Conservation (phyloP, 768 basidiomycete genomes). For the Russula emetica region DNA sequence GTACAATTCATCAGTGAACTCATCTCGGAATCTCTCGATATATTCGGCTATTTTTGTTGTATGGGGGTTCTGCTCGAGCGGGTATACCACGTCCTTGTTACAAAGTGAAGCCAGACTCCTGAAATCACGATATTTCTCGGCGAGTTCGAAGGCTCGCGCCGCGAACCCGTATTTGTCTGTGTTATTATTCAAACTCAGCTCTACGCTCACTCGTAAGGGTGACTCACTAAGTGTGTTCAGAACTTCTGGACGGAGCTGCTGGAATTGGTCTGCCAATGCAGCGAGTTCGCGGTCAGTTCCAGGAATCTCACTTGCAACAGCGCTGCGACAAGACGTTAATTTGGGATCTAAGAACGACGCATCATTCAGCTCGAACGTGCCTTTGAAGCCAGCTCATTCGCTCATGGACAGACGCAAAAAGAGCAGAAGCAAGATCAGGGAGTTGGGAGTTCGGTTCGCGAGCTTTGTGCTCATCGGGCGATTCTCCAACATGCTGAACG, state of each 20-base stretch:
- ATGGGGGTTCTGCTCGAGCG: slow-evolving; percentile 61
- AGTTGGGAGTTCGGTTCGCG: slow-evolving; percentile 50
- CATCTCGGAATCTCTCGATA: slow-evolving; percentile 72
- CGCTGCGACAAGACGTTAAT: slow-evolving; percentile 34
- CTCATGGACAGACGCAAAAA: slow-evolving; percentile 67
- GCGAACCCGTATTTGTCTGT: slow-evolving; percentile 65
- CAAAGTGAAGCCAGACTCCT: slow-evolving; percentile 80
- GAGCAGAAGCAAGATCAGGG: slow-evolving; percentile 56
- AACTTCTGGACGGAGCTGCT: slow-evolving; percentile 66
- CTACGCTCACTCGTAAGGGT: neutral
- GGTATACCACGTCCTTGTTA: slow-evolving; percentile 60
- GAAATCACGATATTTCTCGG: slow-evolving; percentile 86
- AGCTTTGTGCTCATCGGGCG: slow-evolving; percentile 30
- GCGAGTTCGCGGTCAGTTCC: slow-evolving; percentile 53
- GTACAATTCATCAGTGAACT: slow-evolving; percentile 86
- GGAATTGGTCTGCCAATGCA: slow-evolving; percentile 63
- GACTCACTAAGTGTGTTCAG: slow-evolving; percentile 75
- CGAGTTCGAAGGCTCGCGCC: slow-evolving; percentile 71
- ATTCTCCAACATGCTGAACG: slow-evolving; percentile 40
- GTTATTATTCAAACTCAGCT: slow-evolving; percentile 2
- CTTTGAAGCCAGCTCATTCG: slow-evolving; percentile 64
- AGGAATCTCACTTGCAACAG: slow-evolving; percentile 44
- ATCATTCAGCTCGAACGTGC: slow-evolving; percentile 33
- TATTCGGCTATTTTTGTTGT: slow-evolving; percentile 60
- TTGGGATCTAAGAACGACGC: neutral